These are phyloP conservation scores for Aspergillus wentii DNA, from an alignment of 495 filamentous ascomycete species.

Conservation along the genomic window DNA sequence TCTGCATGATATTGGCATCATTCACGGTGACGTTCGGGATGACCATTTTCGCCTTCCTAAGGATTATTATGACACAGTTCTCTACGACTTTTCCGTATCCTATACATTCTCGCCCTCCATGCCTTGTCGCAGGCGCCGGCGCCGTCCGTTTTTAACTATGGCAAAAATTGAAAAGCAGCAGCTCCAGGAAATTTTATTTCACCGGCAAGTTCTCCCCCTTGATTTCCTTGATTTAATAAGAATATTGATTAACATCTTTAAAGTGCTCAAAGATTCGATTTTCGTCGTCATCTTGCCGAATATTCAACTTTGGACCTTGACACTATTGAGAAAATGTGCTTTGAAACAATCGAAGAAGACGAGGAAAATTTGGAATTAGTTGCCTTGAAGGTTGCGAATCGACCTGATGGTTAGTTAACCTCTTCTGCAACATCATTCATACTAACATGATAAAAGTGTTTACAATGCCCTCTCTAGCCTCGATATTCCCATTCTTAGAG, in stretches of 20 bases:
- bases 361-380: constrained; percentile 5
- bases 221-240: no score
- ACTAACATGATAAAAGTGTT: constrained; percentile 6
- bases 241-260: neutral
- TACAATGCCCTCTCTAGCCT: constrained; percentile 5
- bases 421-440: neutral
- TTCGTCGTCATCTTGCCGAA: neutral
- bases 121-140: constrained; percentile 3
- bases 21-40: constrained; percentile 12
- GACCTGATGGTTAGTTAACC: constrained; percentile 4
- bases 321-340: neutral
- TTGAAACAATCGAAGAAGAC: neutral
- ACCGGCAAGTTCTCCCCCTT: no score
- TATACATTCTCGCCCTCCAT: constrained; percentile 7
- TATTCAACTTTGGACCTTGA: neutral
- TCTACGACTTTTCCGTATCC: constrained; percentile 15
- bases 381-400: constrained; percentile 3
- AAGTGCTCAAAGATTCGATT: neutral
- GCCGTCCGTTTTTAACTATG: constrained; percentile 4
- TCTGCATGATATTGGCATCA: constrained; percentile 12
- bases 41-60: constrained; percentile 12
- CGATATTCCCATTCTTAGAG: constrained; percentile 12
- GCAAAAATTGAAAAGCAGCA: constrained; percentile 1
- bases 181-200: no score
- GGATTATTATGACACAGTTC: constrained; percentile 14